Base-by-base conservation (phyloP, 768 basidiomycete species). In the Dentipellis sp. region DNA sequence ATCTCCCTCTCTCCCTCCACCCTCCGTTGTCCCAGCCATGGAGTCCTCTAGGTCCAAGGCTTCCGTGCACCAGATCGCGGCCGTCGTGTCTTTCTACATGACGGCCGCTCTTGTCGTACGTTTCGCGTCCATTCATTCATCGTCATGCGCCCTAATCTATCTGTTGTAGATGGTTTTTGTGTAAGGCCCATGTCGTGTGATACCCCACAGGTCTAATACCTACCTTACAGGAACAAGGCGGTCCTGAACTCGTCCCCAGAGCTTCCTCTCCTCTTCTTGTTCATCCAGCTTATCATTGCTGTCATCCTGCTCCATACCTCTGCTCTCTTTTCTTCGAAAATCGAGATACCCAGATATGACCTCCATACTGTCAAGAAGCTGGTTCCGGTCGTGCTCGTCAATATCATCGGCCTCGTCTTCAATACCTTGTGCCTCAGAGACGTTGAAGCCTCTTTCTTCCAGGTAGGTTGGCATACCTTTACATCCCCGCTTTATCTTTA, bases 31-130 rank as follows among this genome's bases (percentile, higher is more conserved):
- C 55, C 49, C 50, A 52, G 63, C 45, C 50, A 74, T 75, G 73
- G 56, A 64, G 53, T 47, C 64, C 58, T 50, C 65, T 54, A 59
- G 69, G 61, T 65, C 69, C 59, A 61, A 52, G 49, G 36, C 70
- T 10, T 71, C 73, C 53, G 70, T 69, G 37, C 58, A 78, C 55
- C 74, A 83, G 66, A 82, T 89, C 48, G 81, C 83, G 14, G 79
- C 68, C n/a, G 88, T 91, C 22, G 86, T 89, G 59, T 60, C 75
- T 7, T 91, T 91, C 70, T 91, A 89, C 73, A 89, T 91, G 87
- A 68, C 69, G 19, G 78, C 87, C 2, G 88, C 88, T 3, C 72
- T 91, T 9, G 79, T 88, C 40, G 86, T 88, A 64, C 68, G 86
- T 76, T 46, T 40, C 36, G 34, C 60, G 46, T 39, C 37, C 38